A percentile compares a stretch with the other conserved stretches of the same genome.
Conservation (phyloP, 768 basidiomycete species). For the Auricularia heimuer region DNA sequence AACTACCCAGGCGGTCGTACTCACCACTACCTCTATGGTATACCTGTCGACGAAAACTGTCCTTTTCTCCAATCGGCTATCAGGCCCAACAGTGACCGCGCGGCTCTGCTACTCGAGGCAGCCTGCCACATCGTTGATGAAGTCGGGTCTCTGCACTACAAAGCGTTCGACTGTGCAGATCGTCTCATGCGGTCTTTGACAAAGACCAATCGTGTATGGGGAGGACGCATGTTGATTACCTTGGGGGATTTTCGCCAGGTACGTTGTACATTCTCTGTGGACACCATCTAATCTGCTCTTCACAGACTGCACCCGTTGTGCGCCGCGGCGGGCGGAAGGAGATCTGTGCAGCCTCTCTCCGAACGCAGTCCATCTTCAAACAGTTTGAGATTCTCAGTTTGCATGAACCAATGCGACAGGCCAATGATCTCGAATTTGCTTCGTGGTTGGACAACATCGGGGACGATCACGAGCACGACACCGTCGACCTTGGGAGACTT, state of each 20-base stretch:
- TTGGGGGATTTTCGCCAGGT: neutral
- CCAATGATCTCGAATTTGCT: too few relatives aligned
- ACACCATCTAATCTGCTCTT: neutral
- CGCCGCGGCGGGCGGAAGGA: neutral
- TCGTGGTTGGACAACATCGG: neutral
- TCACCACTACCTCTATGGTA: constrained; percentile 23
- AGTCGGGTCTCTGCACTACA: neutral
- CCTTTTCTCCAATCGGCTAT: neutral
- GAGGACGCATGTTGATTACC: neutral
- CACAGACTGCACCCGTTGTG: neutral
- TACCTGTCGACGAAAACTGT: neutral
- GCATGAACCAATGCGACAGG: too few relatives aligned
- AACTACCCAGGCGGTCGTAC: constrained; percentile 29
- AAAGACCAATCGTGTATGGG: neutral
- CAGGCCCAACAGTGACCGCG: neutral
- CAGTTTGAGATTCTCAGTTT: too few relatives aligned
- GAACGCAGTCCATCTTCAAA: neutral
- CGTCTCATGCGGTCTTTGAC: neutral
- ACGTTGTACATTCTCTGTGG: neutral
- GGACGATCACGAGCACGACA: neutral
- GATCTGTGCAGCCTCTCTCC: neutral
- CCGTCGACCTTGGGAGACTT: neutral
- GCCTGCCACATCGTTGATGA: neutral
- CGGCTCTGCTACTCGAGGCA: neutral
- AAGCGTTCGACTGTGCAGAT: neutral